A percentile compares a stretch with the other conserved stretches of the same genome.
Evolutionary conservation across 176 grass and related monocot genomes (phyloP).

Genomic region (Elaeis guineensis): DNA sequence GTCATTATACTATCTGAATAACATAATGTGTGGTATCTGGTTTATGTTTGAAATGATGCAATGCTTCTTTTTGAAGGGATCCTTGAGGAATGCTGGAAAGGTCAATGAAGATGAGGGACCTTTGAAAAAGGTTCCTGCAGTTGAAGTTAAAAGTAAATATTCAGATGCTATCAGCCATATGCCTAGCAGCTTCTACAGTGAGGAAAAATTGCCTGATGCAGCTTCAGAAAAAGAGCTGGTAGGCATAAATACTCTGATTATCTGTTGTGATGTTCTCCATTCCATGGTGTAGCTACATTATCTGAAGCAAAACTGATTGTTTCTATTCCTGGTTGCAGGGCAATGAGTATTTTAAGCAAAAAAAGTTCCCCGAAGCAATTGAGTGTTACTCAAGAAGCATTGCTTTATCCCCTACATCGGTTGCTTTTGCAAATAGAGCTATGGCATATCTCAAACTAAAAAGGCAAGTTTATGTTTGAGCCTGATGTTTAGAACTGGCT

Average conservation of each 20-base stretch:
- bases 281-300: background rate
- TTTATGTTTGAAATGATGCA: background rate
- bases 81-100: background rate
- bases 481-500: background rate
- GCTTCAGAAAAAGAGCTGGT: constrained; percentile 82
- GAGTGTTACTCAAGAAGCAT: constrained; percentile 91
- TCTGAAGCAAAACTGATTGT: background rate
- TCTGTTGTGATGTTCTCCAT: background rate
- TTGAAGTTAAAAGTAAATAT: constrained; percentile 27
- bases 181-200: constrained; percentile 15
- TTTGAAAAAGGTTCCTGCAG: constrained; percentile 15
- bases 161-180: constrained; percentile 3
- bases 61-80: background rate
- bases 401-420: constrained; percentile 48
- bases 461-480: constrained; percentile 29
- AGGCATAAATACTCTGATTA: background rate
- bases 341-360: constrained; percentile 94
- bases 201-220: constrained; percentile 54
- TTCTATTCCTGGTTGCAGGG: constrained; percentile 43
- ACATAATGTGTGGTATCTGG: too few relatives aligned
- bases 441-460: constrained; percentile 84
- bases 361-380: constrained; percentile 63
- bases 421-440: constrained; percentile 89
- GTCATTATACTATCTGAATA: too few relatives aligned
- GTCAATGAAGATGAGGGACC: background rate